Evolutionary conservation across 352 stramenopile species (phyloP), one percentile per base, ranked within the genome.

Genomic region (Pythium angustatum): DNA sequence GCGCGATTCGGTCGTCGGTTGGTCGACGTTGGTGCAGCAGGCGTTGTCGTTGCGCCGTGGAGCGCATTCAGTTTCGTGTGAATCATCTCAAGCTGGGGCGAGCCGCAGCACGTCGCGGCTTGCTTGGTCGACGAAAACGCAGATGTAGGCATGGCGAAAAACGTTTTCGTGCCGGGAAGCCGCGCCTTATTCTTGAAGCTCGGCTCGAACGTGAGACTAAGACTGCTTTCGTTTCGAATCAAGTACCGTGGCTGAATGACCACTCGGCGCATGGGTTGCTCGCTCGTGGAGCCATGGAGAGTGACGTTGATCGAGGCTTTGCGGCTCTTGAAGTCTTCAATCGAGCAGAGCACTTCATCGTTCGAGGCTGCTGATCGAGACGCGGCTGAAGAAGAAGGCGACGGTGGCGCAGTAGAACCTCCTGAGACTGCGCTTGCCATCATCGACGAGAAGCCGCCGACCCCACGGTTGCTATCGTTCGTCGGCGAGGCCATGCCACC

Each of bases 1-100:
- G 15, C 21, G 22, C 31, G 33, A 41, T 2, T 24, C 11, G 33
- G 1, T 28, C 0, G 21, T 28, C 26, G 31, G 11, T 40, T 73
- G 19, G 49, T 33, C 17, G 34, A 33, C 2, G 34, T 19, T 44
- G 62, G 68, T 0, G 30, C 55, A 5, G 63, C 54, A 14, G 58
- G 36, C 9, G 72, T 86, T 33, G 72, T 84, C 1, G 71, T 83
- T 0, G 76, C 72, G 3, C 73, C 74, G 26, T 83, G 77, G 0
- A 90, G 68, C 1, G 76, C 64, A 51, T 92, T 92, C 0, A 93
- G 41, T 36, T 93, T 93, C 0, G 71, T 73, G 48, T 93, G 85
- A 41, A 93, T 88, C 54, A 78, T 75, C 50, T 93, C 85, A 6
- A 92, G 69, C 24, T 89, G 78, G 6, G 75, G 58, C 9, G 81